These are phyloP conservation scores for Kalmusia sp. DNA, from an alignment of 2,329 filamentous ascomycete species.

Conservation along the genomic window DNA sequence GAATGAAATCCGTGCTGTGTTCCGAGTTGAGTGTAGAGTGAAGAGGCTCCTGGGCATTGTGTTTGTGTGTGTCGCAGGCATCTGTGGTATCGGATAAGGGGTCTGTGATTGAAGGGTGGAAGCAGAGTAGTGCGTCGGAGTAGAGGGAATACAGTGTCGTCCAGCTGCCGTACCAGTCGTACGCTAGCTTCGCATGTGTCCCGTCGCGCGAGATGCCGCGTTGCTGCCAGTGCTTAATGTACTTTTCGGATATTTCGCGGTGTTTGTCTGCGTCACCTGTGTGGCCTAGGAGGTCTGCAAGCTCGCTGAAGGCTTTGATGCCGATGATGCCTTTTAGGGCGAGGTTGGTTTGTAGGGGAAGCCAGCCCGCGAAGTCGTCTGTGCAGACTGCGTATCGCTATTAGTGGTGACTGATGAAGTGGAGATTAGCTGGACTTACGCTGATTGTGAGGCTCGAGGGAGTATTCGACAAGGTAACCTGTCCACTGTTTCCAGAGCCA, in stretches of 20 bases:
- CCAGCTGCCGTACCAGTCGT: constrained; percentile 82
- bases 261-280: constrained; percentile 65
- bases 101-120: constrained; percentile 66
- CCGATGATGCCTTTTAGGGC: constrained; percentile 85
- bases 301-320: constrained; percentile 77
- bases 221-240: constrained; percentile 75
- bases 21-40: constrained; percentile 27
- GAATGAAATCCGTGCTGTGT: constrained; percentile 66
- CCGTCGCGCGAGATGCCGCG: constrained; percentile 73
- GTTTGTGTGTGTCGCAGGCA: constrained; percentile 15
- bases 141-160: constrained; percentile 88
- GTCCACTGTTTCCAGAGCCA: constrained; percentile 79
- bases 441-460: constrained; percentile 76
- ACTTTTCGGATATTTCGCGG: constrained; percentile 67
- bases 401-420: background rate
- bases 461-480: constrained; percentile 76
- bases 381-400: constrained; percentile 66
- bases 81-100: constrained; percentile 10
- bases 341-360: constrained; percentile 81
- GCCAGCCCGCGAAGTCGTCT: constrained; percentile 82
- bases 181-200: constrained; percentile 78
- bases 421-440: constrained; percentile 48
- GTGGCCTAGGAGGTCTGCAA: constrained; percentile 69
- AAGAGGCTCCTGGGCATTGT: constrained; percentile 27
- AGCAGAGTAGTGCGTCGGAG: constrained; percentile 80